These are phyloP conservation scores for Dothiorella sarmentorum DNA, from an alignment of 2,329 filamentous ascomycete species.

Conservation along the genomic window DNA sequence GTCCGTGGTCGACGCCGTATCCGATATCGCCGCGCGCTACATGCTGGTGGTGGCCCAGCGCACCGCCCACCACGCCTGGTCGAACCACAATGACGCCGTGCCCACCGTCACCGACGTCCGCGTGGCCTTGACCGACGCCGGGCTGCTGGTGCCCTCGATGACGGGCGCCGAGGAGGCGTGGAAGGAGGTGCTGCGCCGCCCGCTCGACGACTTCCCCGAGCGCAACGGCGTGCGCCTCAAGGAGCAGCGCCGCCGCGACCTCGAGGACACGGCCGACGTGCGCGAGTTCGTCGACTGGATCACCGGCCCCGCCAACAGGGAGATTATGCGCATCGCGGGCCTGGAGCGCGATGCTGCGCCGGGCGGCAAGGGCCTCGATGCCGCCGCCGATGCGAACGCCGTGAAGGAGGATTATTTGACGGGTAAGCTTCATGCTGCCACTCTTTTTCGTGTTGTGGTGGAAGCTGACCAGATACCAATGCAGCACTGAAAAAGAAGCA, in stretches of 20 bases:
- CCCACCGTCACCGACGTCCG: slow-evolving; percentile 74
- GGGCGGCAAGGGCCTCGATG: slow-evolving; percentile 45
- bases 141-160: slow-evolving; percentile 67
- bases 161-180: slow-evolving; percentile 66
- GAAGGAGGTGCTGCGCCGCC: slow-evolving; percentile 48
- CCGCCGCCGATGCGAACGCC: slow-evolving; percentile 34
- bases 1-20: slow-evolving; percentile 80
- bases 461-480: not conserved
- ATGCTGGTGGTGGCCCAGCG: slow-evolving; percentile 69
- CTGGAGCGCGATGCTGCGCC: slow-evolving; percentile 45
- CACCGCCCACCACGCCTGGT: slow-evolving; percentile 67
- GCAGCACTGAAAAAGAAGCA: slow-evolving; percentile 85
- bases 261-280: slow-evolving; percentile 76
- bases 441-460: slow-evolving; percentile 20
- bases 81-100: slow-evolving; percentile 63
- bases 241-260: slow-evolving; percentile 46
- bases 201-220: slow-evolving; percentile 42
- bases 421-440: slow-evolving; percentile 26
- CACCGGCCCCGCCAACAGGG: slow-evolving; percentile 66
- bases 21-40: slow-evolving; percentile 81
- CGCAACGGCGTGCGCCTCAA: slow-evolving; percentile 39
- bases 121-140: slow-evolving; percentile 78
- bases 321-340: slow-evolving; percentile 77
- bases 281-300: slow-evolving; percentile 80
- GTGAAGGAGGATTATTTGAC: slow-evolving; percentile 48